Conservation (phyloP, 257 asterid species). For the Plantago major region DNA sequence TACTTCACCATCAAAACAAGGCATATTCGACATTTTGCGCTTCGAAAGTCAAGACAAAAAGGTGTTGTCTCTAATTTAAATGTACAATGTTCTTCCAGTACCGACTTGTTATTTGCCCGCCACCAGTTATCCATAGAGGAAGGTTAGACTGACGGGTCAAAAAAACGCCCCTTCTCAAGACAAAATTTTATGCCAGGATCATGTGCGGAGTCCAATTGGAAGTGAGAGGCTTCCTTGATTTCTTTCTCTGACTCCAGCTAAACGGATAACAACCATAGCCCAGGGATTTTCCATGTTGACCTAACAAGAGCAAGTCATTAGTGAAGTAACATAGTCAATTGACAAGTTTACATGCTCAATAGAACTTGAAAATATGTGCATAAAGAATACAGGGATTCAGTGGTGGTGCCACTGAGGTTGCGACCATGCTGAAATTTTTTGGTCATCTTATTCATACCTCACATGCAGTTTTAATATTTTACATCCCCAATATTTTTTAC, state of each 20-base stretch:
- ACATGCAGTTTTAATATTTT: no score
- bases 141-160: slow-evolving; percentile 40
- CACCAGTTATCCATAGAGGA: slow-evolving; percentile 66
- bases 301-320: slow-evolving; percentile 32
- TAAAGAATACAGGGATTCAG: neutral
- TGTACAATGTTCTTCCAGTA: no score
- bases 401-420: no score
- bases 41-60: no score
- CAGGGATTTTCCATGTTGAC: slow-evolving; percentile 78
- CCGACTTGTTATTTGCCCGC: no score
- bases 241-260: slow-evolving; percentile 76
- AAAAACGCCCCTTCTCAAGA: slow-evolving; percentile 58
- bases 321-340: neutral
- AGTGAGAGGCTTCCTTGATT: slow-evolving; percentile 72
- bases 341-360: neutral
- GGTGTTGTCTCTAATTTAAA: no score
- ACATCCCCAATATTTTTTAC: no score
- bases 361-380: neutral
- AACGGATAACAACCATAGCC: slow-evolving; percentile 77
- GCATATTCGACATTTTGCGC: no score
- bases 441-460: no score
- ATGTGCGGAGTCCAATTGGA: slow-evolving; percentile 82
- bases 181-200: slow-evolving; percentile 61
- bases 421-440: no score
- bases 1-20: no score